Evolutionary conservation across 1,284 basidiomycete genomes (phyloP).

Genomic region (Grifola frondosa): DNA sequence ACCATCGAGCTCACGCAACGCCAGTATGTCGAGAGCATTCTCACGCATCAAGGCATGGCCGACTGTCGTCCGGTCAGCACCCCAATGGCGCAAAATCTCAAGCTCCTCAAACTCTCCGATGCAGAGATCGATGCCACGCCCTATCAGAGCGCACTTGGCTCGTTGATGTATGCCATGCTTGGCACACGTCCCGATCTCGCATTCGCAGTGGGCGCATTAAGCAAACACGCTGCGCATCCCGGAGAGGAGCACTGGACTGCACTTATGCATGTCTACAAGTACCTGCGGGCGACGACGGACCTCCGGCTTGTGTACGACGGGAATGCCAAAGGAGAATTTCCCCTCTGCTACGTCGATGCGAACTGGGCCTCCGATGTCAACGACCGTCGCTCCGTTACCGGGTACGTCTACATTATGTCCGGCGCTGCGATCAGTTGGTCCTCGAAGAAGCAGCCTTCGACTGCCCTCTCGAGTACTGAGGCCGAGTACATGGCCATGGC

Average conservation of each 20-base stretch:
- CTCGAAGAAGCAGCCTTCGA: constrained; percentile 28
- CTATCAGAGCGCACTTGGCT: constrained; percentile 8
- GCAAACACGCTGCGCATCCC: constrained; percentile 8
- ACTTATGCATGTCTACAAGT: constrained; percentile 9
- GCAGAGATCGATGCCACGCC: constrained; percentile 4
- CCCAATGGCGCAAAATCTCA: constrained; percentile 29
- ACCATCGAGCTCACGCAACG: constrained; percentile 34
- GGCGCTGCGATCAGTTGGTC: constrained; percentile 29
- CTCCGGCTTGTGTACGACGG: constrained; percentile 1
- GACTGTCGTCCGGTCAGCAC: constrained; percentile 32
- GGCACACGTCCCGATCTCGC: constrained; percentile 16
- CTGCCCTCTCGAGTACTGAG: constrained; percentile 30
- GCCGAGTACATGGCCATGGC: constrained; percentile 35
- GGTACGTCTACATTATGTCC: constrained; percentile 11
- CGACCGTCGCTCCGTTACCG: constrained; percentile 15
- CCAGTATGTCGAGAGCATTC: constrained; percentile 35
- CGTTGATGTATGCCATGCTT: constrained; percentile 9
- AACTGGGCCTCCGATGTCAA: constrained; percentile 27
- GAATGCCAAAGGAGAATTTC: not conserved
- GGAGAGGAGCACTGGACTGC: constrained; percentile 15
- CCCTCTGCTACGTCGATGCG: constrained; percentile 29
- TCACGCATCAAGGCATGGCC: constrained; percentile 32
- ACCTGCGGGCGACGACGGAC: constrained; percentile 6
- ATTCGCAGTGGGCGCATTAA: constrained; percentile 10
- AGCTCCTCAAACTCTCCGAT: constrained; percentile 11